Conservation (phyloP, 2,329 filamentous ascomycete genomes). For the Fusarium setosum region DNA sequence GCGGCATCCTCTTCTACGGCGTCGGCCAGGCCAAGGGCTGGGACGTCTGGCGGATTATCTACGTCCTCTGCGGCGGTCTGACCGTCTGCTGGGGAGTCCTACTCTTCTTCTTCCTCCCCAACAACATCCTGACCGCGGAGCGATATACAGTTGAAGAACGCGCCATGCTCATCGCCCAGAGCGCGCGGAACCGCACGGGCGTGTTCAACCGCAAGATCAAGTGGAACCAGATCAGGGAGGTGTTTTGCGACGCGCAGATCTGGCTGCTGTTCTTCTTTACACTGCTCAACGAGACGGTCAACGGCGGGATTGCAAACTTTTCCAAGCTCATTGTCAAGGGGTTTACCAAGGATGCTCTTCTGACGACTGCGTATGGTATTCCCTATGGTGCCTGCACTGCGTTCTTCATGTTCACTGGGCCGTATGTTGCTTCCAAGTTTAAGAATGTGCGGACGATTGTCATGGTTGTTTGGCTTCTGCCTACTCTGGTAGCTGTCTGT, state of each 20-base stretch:
- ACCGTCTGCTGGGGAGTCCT: conserved; percentile 62
- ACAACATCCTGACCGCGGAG: conserved; percentile 55
- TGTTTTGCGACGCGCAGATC: conserved; percentile 60
- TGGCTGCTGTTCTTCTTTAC: conserved; percentile 66
- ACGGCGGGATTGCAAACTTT: conserved; percentile 66
- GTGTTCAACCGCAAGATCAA: conserved; percentile 63
- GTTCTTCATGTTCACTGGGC: conserved; percentile 63
- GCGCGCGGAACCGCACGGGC: conserved; percentile 61
- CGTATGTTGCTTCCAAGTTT: conserved; percentile 62
- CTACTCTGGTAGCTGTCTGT: conserved; percentile 60
- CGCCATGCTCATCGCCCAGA: conserved; percentile 69
- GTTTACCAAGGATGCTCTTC: conserved; percentile 47
- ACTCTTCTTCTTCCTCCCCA: conserved; percentile 58
- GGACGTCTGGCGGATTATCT: conserved; percentile 64
- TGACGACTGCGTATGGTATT: conserved; percentile 64
- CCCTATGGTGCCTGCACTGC: conserved; percentile 65
- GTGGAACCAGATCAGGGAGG: conserved; percentile 60
- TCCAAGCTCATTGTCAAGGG: conserved; percentile 66
- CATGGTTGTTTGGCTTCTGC: conserved; percentile 63
- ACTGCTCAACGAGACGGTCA: conserved; percentile 65
- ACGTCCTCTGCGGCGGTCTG: conserved; percentile 60
- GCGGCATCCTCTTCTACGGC: conserved; percentile 61
- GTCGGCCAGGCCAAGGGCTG: conserved; percentile 61
- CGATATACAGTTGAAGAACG: conserved; percentile 40
- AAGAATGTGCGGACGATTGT: conserved; percentile 62